These are phyloP conservation scores for Clarireedia homoeocarpa DNA, from an alignment of 2,329 filamentous ascomycete species.

Conservation along the genomic window DNA sequence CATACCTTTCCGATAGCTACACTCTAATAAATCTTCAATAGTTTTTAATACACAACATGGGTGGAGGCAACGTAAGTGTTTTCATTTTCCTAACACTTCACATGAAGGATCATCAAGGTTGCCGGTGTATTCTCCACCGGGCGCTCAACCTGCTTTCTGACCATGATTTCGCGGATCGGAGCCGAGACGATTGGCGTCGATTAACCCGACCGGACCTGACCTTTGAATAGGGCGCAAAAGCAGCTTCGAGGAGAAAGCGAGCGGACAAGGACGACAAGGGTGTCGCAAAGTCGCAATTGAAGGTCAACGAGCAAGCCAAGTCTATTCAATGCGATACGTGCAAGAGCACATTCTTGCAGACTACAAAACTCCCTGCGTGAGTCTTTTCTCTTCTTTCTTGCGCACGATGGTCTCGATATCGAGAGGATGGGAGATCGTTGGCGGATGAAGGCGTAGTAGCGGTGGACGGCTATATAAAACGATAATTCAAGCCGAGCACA, in stretches of 20 bases:
- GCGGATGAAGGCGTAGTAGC: neutral
- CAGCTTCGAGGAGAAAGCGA: conserved; percentile 48
- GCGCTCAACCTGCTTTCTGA: neutral
- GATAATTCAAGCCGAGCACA: too few relatives aligned
- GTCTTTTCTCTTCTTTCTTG: conserved; percentile 24
- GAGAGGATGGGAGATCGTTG: too few relatives aligned
- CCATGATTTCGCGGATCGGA: neutral
- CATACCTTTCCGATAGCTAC: too few relatives aligned
- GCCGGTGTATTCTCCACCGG: neutral
- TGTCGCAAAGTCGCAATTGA: conserved; percentile 59
- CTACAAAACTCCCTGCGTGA: conserved; percentile 63
- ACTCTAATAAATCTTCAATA: neutral
- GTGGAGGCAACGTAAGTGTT: conserved; percentile 14
- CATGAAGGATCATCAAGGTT: neutral
- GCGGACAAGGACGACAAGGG: conserved; percentile 46
- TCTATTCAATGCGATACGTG: conserved; percentile 70
- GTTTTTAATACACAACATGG: conserved; percentile 7
- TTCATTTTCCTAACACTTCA: neutral
- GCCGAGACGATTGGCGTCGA: neutral
- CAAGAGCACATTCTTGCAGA: conserved; percentile 74
- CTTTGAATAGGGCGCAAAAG: conserved; percentile 49
- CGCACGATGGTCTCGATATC: too few relatives aligned
- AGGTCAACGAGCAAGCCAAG: conserved; percentile 63
- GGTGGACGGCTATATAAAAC: neutral
- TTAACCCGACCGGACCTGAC: neutral